Evolutionary conservation across 495 filamentous ascomycete genomes (phyloP), one percentile per base, ranked within the genome.

Genomic region (Podospora fimiseda): DNA sequence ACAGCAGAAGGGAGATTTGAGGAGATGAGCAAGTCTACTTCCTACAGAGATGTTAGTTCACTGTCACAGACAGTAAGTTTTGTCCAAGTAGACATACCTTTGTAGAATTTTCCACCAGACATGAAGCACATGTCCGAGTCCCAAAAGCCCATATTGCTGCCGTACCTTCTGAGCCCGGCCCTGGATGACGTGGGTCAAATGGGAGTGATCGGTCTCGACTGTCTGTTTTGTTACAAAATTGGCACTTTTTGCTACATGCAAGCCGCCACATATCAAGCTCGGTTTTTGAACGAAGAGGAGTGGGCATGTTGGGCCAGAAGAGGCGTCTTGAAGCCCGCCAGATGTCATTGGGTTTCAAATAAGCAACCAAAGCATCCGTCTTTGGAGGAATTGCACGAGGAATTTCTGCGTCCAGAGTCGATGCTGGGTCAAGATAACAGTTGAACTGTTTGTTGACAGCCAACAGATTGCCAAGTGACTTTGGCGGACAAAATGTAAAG

Each of bases 191-290:
- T 13, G 70, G 63, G 45, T 72, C 68, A 3, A 67, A 56, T 8
- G 58, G 40, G 20, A 43, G 7, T 20, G 48, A 21, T 30, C 24
- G 52, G 37, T 44, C 21, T 16, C 33, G 62, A 38, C 41, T 36
- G 52, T 56, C 61, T 36, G 18, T 19, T 51, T 67, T 75, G 5
- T 56, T 61, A 60, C 83, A 85, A 48, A 75, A 73, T 57, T 84
- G 74, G 62, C 83, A 87, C n/a, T 39, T 63, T 9, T 55, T 64
- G 7, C 73, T 72, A 58, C 74, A 75, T 30, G 75, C 69, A 36
- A 87, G 62, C 48, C 72, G 77, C 78, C 82, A 85, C 82, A 87
- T 85, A 20, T 78, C 73, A 20, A 81, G 67, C 57, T 87, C 83
- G 24, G 74, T 73, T 41, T 70, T 74, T 13, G 69, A 73, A 27